These are phyloP conservation scores for Kazachstania taianensis DNA, from an alignment of 805 yeast genomes.

Conservation along the genomic window DNA sequence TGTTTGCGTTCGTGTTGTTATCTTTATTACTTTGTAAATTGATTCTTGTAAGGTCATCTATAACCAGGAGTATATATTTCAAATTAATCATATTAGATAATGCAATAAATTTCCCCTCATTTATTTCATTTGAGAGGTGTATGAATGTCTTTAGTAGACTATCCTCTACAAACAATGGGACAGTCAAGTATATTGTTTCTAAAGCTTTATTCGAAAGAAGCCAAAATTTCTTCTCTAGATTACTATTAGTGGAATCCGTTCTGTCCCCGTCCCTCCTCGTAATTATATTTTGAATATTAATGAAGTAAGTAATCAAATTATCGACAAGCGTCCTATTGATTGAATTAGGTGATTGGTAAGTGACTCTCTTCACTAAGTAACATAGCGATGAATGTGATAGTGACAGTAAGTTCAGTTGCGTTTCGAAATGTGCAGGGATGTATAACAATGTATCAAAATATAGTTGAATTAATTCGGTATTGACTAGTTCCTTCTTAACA, in stretches of 20 bases:
- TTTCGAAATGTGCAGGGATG: constrained; percentile 2
- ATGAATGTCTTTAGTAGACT: constrained; percentile 6
- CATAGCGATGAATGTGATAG: constrained; percentile 35
- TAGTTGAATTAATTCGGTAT: constrained; percentile 13
- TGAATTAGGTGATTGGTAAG: constrained; percentile 29
- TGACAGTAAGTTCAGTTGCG: constrained; percentile 6
- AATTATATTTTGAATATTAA: constrained; percentile 6
- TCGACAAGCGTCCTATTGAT: constrained; percentile 10
- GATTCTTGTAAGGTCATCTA: constrained; percentile 21
- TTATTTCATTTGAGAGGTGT: neutral
- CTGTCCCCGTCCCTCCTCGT: too few relatives aligned
- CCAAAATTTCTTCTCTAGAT: constrained; percentile 18
- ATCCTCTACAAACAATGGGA: constrained; percentile 12
- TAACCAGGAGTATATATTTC: constrained; percentile 10
- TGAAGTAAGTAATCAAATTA: constrained; percentile 8
- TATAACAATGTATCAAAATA: constrained; percentile 22
- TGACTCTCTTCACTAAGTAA: constrained; percentile 35
- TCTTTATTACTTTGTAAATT: constrained; percentile 7
- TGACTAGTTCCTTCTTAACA: constrained; percentile 27
- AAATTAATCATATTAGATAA: constrained; percentile 1
- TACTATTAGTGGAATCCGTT: neutral
- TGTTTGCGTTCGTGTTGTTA: constrained; percentile 13
- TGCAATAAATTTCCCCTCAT: neutral
- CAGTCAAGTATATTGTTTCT: constrained; percentile 24
- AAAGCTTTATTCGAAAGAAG: constrained; percentile 22